Evolutionary conservation across 116 monocot genomes (phyloP), one percentile per base, ranked within the genome.

Genomic region (Posidonia oceanica): DNA sequence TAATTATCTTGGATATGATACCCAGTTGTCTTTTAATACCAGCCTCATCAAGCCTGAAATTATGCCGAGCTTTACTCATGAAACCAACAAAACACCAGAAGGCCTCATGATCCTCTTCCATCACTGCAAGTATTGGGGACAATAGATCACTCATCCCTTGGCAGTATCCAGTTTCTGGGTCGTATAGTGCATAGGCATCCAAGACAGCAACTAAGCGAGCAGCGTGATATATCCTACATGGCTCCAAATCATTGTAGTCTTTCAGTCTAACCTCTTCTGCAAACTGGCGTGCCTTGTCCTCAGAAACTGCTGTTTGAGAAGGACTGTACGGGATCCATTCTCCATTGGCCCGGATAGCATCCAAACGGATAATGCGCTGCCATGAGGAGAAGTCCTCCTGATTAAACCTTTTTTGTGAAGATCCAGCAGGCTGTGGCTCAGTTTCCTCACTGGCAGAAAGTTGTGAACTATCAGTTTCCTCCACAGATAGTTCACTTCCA

Each of bases 71-170:
- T 61, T 61, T 69, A 14, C 16, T 51, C 75, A 76, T 76, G 39
- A 76, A 76, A 21, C 75, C 75, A 3, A 61, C 75, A 22, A 76
- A 69, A 60, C 69, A 76, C 75, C 69, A 76, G 18, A 76, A 76
- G 10, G 75, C 75, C 18, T 62, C 63, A 22, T 61, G 14, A 69
- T 76, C 63, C 23, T 76, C 62, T 38, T 76, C 69, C 52, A 76
- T 63, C 38, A 76, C 75, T 37, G 75, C 63, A 36, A 76, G 13
- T 59, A 76, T 76, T 52, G 69, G 75, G 3, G 62, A 37, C 18
- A 76, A 62, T 5, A 76, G 69, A 29, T 76, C 69, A 40, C 75
- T 76, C 75, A 76, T 70, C 38, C 69, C 75, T 59, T 76, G 75
- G 59, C 75, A 76, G 53, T 76, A 76, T 12, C 75, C 75, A 52